phyloP scores from a whole-genome alignment of 129 eudicot species.

The Logfia minima region DNA sequence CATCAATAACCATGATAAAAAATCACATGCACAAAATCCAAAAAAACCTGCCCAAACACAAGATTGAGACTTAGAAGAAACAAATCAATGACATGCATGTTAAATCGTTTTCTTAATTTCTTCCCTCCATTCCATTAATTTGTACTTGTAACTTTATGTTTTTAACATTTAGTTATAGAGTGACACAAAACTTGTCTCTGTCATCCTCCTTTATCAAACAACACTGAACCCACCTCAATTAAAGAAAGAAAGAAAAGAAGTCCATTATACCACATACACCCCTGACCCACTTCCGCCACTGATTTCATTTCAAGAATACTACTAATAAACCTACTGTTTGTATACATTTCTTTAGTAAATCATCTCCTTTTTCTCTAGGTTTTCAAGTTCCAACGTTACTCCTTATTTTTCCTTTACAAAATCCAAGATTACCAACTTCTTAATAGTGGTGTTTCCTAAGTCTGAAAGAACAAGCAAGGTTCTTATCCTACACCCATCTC shows the following conservation, averaged over 20 bases:
- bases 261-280: slow-evolving; percentile 30
- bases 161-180: not conserved
- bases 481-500: slow-evolving; percentile 29
- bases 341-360: slow-evolving; percentile 2
- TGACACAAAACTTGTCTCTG: slow-evolving; percentile 29
- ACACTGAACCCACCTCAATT: slow-evolving; percentile 41
- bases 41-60: slow-evolving; percentile 22
- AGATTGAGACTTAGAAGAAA: slow-evolving; percentile 5
- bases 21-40: not conserved
- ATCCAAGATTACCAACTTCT: slow-evolving; percentile 23
- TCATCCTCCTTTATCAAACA: slow-evolving; percentile 45
- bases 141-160: slow-evolving; percentile 32
- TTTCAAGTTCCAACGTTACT: slow-evolving; percentile 35
- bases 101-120: not conserved
- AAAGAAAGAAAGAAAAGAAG: slow-evolving; percentile 13
- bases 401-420: slow-evolving; percentile 20
- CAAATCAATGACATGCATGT: slow-evolving; percentile 25
- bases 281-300: slow-evolving; percentile 28
- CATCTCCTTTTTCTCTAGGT: slow-evolving; percentile 13
- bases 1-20: too few relatives aligned
- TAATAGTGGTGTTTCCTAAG: slow-evolving; percentile 23
- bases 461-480: slow-evolving; percentile 17
- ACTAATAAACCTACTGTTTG: not conserved
- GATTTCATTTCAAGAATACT: not conserved
- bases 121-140: slow-evolving; percentile 22